Conservation (phyloP, 305 asterid genomes). For the Fraxinus platypoda region DNA sequence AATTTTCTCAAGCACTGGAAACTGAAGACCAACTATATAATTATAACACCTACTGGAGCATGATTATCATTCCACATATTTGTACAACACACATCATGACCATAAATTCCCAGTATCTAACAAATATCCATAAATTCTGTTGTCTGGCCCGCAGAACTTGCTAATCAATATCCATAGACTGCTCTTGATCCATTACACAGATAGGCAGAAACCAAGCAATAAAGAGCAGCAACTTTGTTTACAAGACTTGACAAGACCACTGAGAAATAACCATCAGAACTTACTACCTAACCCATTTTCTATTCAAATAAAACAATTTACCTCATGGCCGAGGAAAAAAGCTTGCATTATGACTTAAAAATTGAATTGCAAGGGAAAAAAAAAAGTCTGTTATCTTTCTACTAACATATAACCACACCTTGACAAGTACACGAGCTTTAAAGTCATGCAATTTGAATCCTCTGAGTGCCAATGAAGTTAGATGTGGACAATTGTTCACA, state of each 20-base stretch:
- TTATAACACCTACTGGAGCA: neutral
- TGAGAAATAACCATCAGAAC: neutral
- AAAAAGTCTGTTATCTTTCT: neutral
- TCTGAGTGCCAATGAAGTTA: slow-evolving; percentile 65
- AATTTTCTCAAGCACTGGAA: neutral
- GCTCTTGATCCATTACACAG: neutral
- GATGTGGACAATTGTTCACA: slow-evolving; percentile 55
- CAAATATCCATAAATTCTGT: neutral
- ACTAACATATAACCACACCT: slow-evolving; percentile 45
- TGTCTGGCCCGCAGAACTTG: neutral
- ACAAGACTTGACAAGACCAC: neutral
- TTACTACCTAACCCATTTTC: neutral
- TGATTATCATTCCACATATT: neutral
- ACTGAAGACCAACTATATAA: neutral
- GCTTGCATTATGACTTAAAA: neutral
- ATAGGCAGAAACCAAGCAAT: neutral
- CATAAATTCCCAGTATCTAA: neutral
- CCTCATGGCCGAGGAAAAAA: neutral
- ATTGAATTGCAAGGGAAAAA: neutral
- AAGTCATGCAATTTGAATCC: slow-evolving; percentile 71
- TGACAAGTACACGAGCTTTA: slow-evolving; percentile 58
- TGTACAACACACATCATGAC: neutral
- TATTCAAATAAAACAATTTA: neutral
- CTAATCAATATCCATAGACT: neutral
- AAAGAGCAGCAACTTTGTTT: neutral